Conservation (phyloP, 2,329 filamentous ascomycete species). For the Fusarium beomiforme region DNA sequence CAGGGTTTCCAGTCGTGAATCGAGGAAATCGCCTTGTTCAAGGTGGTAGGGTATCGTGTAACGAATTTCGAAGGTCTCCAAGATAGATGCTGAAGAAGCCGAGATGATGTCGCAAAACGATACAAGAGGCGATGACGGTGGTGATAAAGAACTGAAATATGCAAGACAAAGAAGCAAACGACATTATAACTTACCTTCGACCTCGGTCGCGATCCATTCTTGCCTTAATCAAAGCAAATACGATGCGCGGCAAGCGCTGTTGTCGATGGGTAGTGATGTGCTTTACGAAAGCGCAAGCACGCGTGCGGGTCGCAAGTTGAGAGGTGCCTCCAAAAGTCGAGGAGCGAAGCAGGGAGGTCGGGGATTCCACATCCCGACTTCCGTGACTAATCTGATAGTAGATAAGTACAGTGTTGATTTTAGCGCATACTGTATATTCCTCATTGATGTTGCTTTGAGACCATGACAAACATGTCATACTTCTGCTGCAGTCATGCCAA, state of each 20-base stretch:
- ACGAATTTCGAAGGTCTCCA: neutral
- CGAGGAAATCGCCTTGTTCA: neutral
- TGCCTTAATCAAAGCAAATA: constrained; percentile 1
- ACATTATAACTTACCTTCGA: constrained; percentile 47
- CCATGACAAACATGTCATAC: too few species aligned
- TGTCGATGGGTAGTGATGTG: constrained; percentile 6
- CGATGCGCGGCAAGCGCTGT: constrained; percentile 14
- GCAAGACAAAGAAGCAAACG: constrained; percentile 12
- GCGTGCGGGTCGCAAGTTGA: constrained; percentile 36
- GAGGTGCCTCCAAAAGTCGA: constrained; percentile 18
- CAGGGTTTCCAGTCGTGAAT: neutral
- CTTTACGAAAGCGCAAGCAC: constrained; percentile 33
- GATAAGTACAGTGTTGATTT: constrained; percentile 28
- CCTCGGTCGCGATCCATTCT: constrained; percentile 53
- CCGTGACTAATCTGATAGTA: constrained; percentile 22
- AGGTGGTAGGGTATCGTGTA: neutral
- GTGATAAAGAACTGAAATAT: neutral
- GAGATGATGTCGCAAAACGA: constrained; percentile 23
- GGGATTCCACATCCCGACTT: constrained; percentile 37
- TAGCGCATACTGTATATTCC: neutral
- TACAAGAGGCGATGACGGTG: constrained; percentile 4
- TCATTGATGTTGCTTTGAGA: too few species aligned
- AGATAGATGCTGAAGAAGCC: neutral
- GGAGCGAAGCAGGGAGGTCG: constrained; percentile 20
- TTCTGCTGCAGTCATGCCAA: neutral